Conservation (phyloP, 2,329 filamentous ascomycete genomes). For the Fusarium marasasianum region DNA sequence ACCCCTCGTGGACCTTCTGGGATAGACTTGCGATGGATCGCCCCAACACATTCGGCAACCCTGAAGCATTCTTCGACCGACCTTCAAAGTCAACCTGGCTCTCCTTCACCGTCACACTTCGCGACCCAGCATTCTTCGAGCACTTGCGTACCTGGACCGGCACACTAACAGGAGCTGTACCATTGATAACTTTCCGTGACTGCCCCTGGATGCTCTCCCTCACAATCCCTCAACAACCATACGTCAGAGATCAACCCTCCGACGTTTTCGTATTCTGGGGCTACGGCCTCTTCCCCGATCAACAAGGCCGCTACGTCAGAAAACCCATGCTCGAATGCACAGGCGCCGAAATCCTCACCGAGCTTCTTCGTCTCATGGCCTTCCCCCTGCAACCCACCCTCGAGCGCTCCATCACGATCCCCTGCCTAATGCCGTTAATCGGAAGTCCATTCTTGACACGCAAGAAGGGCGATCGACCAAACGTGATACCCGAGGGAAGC, state of each 20-base stretch:
- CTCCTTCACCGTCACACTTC: constrained; percentile 40
- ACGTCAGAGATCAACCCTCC: constrained; percentile 36
- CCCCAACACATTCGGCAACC: constrained; percentile 38
- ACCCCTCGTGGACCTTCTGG: constrained; percentile 40
- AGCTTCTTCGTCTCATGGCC: constrained; percentile 39
- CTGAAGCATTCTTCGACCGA: constrained; percentile 42
- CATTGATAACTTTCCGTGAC: constrained; percentile 40
- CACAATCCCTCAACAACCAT: constrained; percentile 37
- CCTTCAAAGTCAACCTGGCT: constrained; percentile 43
- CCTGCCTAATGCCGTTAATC: constrained; percentile 40
- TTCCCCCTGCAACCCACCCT: constrained; percentile 39
- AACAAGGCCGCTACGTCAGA: constrained; percentile 35
- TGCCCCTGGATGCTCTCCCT: constrained; percentile 43
- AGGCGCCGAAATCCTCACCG: constrained; percentile 39
- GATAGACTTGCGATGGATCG: constrained; percentile 36
- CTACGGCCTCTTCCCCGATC: constrained; percentile 41
- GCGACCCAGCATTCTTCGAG: constrained; percentile 34
- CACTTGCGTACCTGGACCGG: constrained; percentile 38
- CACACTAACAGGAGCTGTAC: constrained; percentile 34
- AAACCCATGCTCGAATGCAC: constrained; percentile 43
- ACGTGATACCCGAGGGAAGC: constrained; percentile 37
- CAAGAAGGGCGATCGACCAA: constrained; percentile 38
- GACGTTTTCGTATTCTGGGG: constrained; percentile 42
- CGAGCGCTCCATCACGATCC: constrained; percentile 35
- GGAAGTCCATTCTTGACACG: constrained; percentile 41